Evolutionary conservation across 148 eudicot genomes (phyloP).

Genomic region (Amaranthus cruentus): DNA sequence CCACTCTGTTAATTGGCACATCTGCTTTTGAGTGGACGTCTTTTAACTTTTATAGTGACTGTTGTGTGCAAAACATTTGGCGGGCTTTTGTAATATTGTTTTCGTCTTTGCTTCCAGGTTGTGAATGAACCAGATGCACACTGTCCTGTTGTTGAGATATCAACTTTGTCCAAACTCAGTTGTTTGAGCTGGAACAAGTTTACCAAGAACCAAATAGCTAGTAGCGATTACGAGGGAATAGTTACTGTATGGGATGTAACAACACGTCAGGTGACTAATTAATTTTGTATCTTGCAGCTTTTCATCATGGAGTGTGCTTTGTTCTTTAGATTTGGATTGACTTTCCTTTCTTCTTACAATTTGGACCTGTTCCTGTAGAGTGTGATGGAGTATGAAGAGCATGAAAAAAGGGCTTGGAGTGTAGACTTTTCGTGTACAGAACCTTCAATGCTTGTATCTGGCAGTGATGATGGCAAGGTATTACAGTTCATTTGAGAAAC

Average conservation of each 20-base stretch:
- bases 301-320: conserved; percentile 1
- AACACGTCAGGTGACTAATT: conserved; percentile 50
- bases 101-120: conserved; percentile 35
- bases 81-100: background rate
- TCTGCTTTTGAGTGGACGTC: too few relatives aligned
- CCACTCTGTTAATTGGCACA: background rate
- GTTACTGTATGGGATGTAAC: conserved; percentile 76
- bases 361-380: conserved; percentile 33
- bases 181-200: conserved; percentile 78
- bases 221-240: conserved; percentile 75
- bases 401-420: conserved; percentile 78
- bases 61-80: background rate
- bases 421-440: conserved; percentile 71
- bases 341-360: background rate
- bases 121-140: conserved; percentile 71
- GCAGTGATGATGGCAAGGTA: conserved; percentile 82
- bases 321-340: background rate
- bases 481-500: background rate
- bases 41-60: background rate
- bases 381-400: conserved; percentile 77
- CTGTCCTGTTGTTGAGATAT: conserved; percentile 73
- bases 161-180: conserved; percentile 65
- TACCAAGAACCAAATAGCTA: conserved; percentile 66
- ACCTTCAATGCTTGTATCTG: conserved; percentile 78
- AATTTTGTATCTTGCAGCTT: background rate